A percentile compares a stretch with the other conserved stretches of the same genome.
These are phyloP conservation scores for Psilocybe cyanescens DNA, from an alignment of 768 basidiomycete species.

Conservation along the genomic window DNA sequence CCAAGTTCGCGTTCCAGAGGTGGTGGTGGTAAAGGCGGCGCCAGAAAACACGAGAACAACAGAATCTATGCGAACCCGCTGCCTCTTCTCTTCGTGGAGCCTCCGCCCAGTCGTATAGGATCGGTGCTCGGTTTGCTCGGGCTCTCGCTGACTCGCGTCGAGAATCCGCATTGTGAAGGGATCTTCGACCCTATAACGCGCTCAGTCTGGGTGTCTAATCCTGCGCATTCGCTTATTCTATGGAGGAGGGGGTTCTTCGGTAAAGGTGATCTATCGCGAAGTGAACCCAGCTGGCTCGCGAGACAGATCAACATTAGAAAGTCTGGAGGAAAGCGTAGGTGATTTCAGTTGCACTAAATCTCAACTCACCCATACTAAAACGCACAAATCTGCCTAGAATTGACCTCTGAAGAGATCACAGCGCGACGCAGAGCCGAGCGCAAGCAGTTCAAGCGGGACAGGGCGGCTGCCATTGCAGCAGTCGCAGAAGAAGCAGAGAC, in stretches of 20 bases:
- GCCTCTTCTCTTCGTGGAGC: constrained; percentile 56
- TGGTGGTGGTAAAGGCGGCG: constrained; percentile 50
- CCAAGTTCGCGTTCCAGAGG: constrained; percentile 41
- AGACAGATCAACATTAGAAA: constrained; percentile 73
- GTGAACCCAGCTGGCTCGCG: constrained; percentile 93
- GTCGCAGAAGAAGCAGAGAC: constrained; percentile 81
- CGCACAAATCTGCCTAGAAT: constrained; percentile 42
- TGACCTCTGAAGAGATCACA: constrained; percentile 91
- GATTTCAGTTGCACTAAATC: not conserved
- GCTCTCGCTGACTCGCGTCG: constrained; percentile 57
- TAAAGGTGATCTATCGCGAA: constrained; percentile 92
- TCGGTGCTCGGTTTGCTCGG: constrained; percentile 59
- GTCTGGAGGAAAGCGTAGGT: constrained; percentile 63
- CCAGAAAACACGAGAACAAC: constrained; percentile 65
- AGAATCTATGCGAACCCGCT: constrained; percentile 71
- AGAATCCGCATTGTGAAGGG: constrained; percentile 78
- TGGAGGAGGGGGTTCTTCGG: constrained; percentile 97
- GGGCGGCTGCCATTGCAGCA: constrained; percentile 85
- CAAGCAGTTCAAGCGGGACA: constrained; percentile 90
- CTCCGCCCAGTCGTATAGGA: constrained; percentile 44
- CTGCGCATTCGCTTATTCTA: constrained; percentile 65
- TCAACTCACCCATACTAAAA: not conserved
- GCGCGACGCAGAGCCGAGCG: constrained; percentile 87
- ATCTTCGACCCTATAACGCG: constrained; percentile 77
- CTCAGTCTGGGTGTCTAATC: constrained; percentile 84